Evolutionary conservation across 768 basidiomycete species (phyloP).

Genomic region (Mycena vulgaris): DNA sequence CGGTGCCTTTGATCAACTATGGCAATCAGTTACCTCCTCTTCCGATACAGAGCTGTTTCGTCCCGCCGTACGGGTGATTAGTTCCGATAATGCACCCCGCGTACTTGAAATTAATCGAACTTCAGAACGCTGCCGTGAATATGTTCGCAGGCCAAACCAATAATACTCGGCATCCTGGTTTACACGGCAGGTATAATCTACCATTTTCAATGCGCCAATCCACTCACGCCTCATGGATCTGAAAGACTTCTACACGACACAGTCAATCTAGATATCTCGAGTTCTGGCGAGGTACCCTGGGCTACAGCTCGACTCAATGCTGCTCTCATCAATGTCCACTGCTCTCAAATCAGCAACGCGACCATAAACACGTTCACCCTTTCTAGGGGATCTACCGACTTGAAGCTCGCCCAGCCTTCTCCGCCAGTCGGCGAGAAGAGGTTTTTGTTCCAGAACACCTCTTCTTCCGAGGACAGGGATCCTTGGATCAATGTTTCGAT

Average conservation of each 20-base stretch:
- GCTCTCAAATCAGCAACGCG: constrained; percentile 28
- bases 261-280: constrained; percentile 2
- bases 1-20: constrained; percentile 8
- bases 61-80: background rate
- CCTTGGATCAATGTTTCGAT: constrained; percentile 33
- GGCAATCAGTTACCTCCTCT: constrained; percentile 1
- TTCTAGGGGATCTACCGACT: constrained; percentile 15
- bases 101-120: background rate
- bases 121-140: constrained; percentile 18
- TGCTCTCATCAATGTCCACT: constrained; percentile 23
- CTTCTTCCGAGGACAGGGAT: background rate
- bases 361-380: constrained; percentile 23
- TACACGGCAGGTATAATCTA: constrained; percentile 22
- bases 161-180: constrained; percentile 26
- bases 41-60: background rate
- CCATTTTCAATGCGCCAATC: background rate
- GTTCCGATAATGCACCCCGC: background rate
- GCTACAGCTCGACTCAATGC: constrained; percentile 19
- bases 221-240: background rate
- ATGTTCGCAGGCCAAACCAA: constrained; percentile 27
- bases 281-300: background rate
- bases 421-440: background rate
- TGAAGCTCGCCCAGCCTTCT: constrained; percentile 23
- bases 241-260: constrained; percentile 29
- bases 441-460: background rate